These are phyloP conservation scores for Penicillium alfredii DNA, from an alignment of 495 filamentous ascomycete species.

Conservation along the genomic window DNA sequence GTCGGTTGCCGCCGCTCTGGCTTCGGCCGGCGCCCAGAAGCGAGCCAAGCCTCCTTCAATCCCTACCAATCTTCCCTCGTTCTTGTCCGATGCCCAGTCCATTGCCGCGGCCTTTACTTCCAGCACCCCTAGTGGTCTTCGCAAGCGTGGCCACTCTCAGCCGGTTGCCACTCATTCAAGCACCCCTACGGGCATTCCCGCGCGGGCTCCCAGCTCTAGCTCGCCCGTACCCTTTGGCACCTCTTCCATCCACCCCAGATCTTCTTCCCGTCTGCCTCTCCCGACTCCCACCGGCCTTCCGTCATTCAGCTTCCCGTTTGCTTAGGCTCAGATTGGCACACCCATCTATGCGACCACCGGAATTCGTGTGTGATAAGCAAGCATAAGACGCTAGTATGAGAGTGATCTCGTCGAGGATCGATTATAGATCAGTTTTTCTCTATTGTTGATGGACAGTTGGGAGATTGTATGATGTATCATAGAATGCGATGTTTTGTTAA, in stretches of 20 bases:
- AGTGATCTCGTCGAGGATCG: too few relatives aligned
- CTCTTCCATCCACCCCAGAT: not conserved
- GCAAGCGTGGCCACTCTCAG: too few relatives aligned
- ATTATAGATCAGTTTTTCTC: too few relatives aligned
- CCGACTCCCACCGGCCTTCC: not conserved
- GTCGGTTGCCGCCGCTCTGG: constrained; percentile 5
- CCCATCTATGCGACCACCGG: too few relatives aligned
- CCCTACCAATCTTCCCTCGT: constrained; percentile 7
- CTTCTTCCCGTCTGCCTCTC: not conserved
- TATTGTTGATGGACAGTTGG: too few relatives aligned
- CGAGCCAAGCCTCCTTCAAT: constrained; percentile 8
- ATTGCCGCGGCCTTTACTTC: constrained; percentile 5
- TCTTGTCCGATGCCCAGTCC: constrained; percentile 8
- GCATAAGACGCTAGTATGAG: too few relatives aligned
- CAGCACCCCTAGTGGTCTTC: too few relatives aligned
- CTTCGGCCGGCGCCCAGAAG: constrained; percentile 10
- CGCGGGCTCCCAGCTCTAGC: not conserved
- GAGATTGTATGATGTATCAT: too few relatives aligned
- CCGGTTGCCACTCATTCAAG: not conserved
- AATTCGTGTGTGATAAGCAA: too few relatives aligned
- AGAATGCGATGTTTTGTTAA: too few relatives aligned
- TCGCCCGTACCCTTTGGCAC: not conserved
- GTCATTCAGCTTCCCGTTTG: not conserved
- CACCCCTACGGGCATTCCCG: not conserved
- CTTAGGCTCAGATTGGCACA: too few relatives aligned